A percentile compares a stretch with the other conserved stretches of the same genome.
Evolutionary conservation across 2,329 filamentous ascomycete genomes (phyloP).

Genomic region (Pseudopyricularia javanii): DNA sequence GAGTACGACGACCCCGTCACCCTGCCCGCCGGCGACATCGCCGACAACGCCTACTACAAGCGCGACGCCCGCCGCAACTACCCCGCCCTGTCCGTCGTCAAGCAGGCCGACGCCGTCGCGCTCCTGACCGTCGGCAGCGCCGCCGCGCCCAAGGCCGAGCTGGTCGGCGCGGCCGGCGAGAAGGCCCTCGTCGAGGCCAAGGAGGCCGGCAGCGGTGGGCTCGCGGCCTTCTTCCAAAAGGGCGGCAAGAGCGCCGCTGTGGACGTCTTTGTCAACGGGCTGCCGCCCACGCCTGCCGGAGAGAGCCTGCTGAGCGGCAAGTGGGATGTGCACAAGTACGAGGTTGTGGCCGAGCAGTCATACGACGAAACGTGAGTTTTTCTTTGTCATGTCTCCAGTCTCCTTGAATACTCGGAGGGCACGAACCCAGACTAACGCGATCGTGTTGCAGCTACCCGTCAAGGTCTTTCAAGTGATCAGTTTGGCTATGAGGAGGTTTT

Average conservation of each 20-base stretch:
- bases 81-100: constrained; percentile 66
- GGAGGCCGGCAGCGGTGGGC: constrained; percentile 59
- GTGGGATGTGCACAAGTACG: constrained; percentile 59
- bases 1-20: constrained; percentile 75
- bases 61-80: constrained; percentile 78
- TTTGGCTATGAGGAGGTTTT: constrained; percentile 5
- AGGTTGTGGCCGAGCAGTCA: constrained; percentile 52
- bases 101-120: constrained; percentile 73
- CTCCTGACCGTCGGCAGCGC: constrained; percentile 78
- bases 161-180: constrained; percentile 49
- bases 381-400: neutral
- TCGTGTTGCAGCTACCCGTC: constrained; percentile 47
- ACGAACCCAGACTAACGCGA: constrained; percentile 21
- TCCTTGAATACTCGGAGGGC: constrained; percentile 1
- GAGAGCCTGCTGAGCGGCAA: constrained; percentile 38
- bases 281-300: constrained; percentile 81
- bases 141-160: constrained; percentile 67
- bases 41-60: constrained; percentile 94
- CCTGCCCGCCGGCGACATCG: constrained; percentile 71
- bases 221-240: constrained; percentile 63
- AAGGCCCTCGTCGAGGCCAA: constrained; percentile 62
- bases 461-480: constrained; percentile 43
- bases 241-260: constrained; percentile 24
- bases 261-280: constrained; percentile 59
- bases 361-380: constrained; percentile 56